Conservation (phyloP, 345 rosid genomes). For the Syzygium aromaticum region DNA sequence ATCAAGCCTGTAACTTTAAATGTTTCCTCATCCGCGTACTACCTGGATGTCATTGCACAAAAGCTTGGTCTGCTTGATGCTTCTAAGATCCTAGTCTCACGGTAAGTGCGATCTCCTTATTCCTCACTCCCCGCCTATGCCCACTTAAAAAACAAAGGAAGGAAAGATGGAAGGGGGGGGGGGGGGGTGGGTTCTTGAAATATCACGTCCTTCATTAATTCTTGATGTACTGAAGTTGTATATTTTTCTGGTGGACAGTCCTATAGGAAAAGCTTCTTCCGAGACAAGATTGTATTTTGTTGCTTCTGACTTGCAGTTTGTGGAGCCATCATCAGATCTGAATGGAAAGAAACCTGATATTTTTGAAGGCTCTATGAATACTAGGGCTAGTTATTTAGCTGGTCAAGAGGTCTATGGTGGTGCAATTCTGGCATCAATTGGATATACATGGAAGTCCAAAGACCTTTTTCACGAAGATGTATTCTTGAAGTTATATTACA, state of each 20-base stretch:
- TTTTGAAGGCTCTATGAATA: constrained; percentile 39
- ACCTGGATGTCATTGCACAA: constrained; percentile 67
- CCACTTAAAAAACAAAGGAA: neutral
- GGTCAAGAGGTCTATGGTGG: constrained; percentile 64
- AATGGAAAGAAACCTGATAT: constrained; percentile 13
- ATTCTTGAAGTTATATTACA: constrained; percentile 60
- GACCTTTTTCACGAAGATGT: constrained; percentile 61
- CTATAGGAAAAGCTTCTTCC: constrained; percentile 73
- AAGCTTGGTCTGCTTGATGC: constrained; percentile 52
- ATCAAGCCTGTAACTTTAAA: constrained; percentile 37
- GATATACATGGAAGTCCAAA: constrained; percentile 67
- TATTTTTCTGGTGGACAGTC: constrained; percentile 36
- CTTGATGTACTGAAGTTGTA: neutral
- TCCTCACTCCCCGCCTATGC: neutral
- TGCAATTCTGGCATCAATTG: constrained; percentile 87
- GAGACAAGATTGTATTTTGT: constrained; percentile 72
- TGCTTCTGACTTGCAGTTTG: constrained; percentile 27
- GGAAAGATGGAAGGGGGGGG: neutral
- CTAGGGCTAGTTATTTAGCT: constrained; percentile 67
- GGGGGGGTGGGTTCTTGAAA: neutral
- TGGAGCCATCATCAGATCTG: constrained; percentile 27
- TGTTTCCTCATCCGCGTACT: constrained; percentile 40
- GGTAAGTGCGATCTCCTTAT: constrained; percentile 28
- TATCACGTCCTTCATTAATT: neutral
- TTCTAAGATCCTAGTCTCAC: constrained; percentile 56